Percentiles rank a stretch among this genome's conserved stretches.
Evolutionary conservation across 1,284 basidiomycete species (phyloP).

Genomic region (Fomes fomentarius): DNA sequence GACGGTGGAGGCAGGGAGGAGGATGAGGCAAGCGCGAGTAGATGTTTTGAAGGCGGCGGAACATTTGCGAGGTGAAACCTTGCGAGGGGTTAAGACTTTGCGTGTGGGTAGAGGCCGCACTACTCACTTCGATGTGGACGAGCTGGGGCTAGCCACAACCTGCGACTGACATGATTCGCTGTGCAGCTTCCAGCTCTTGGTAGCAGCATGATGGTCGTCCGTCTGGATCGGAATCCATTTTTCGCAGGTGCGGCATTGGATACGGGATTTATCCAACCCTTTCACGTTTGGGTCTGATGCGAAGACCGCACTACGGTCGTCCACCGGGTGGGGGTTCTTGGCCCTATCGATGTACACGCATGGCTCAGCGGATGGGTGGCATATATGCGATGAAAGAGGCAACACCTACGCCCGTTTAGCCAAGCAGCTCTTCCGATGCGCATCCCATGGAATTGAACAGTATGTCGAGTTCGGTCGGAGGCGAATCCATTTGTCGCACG

Average conservation of each 20-base stretch:
- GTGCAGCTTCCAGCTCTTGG: slow-evolving; percentile 38
- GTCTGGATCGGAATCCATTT: slow-evolving; percentile 56
- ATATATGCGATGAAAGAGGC: background rate
- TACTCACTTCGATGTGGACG: slow-evolving; percentile 29
- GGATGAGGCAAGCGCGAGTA: slow-evolving; percentile 37
- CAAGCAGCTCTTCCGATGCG: slow-evolving; percentile 74
- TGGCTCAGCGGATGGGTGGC: background rate
- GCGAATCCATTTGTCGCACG: slow-evolving; percentile 82
- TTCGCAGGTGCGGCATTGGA: slow-evolving; percentile 70
- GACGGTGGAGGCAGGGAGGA: slow-evolving; percentile 31
- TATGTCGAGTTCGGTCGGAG: slow-evolving; percentile 80
- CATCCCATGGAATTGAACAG: slow-evolving; percentile 85
- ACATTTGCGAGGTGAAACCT: slow-evolving; percentile 32
- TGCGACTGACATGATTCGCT: slow-evolving; percentile 32
- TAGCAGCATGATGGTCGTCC: slow-evolving; percentile 30
- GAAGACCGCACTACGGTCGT: slow-evolving; percentile 60
- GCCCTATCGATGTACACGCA: slow-evolving; percentile 19
- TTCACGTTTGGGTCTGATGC: slow-evolving; percentile 66
- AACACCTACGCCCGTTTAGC: slow-evolving; percentile 65
- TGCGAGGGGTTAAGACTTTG: background rate
- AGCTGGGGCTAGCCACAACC: slow-evolving; percentile 10
- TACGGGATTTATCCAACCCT: slow-evolving; percentile 71
- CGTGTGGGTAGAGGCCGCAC: background rate
- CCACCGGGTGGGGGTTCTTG: slow-evolving; percentile 40
- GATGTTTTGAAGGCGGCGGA: slow-evolving; percentile 38